A percentile compares a stretch with the other conserved stretches of the same genome.
Conservation (phyloP, 2,329 filamentous ascomycete genomes). For the Pyricularia sp. region DNA sequence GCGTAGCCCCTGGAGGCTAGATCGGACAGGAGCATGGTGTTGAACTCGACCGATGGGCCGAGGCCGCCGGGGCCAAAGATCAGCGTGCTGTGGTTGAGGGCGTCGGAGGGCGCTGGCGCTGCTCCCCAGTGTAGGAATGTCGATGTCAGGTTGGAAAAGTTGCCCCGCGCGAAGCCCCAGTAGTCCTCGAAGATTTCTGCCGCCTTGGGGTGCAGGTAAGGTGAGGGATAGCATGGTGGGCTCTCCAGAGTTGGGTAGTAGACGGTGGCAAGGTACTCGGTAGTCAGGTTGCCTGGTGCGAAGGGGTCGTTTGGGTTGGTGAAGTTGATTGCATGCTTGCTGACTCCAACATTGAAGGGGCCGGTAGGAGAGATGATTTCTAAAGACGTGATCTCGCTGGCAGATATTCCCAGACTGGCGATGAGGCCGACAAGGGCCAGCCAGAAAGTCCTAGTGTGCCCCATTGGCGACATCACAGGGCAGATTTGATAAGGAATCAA, state of each 20-base stretch:
- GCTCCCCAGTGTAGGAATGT: conserved; percentile 9
- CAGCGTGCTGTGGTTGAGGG: conserved; percentile 5
- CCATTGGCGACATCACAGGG: neutral
- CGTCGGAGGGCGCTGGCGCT: conserved; percentile 7
- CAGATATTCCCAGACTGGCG: neutral
- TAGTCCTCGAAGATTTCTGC: conserved; percentile 25
- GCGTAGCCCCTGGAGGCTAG: conserved; percentile 5
- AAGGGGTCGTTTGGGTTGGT: conserved; percentile 5
- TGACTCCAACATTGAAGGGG: conserved; percentile 5
- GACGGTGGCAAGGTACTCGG: conserved; percentile 8
- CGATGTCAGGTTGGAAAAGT: conserved; percentile 35
- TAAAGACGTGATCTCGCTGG: neutral
- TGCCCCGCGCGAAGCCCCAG: conserved; percentile 44
- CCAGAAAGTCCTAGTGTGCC: neutral
- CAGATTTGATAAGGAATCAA: neutral
- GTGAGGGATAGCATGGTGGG: neutral
- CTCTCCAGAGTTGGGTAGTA: conserved; percentile 7
- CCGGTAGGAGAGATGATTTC: conserved; percentile 5
- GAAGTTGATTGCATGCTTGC: conserved; percentile 5
- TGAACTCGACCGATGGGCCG: conserved; percentile 11
- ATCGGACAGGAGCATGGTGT: conserved; percentile 6
- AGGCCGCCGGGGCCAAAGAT: conserved; percentile 16
- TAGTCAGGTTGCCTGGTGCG: conserved; percentile 8
- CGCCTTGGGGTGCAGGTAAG: neutral
- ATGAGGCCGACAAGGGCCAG: neutral